Evolutionary conservation across 2,329 filamentous ascomycete species (phyloP).

Genomic region (Ramichloridium luteum): DNA sequence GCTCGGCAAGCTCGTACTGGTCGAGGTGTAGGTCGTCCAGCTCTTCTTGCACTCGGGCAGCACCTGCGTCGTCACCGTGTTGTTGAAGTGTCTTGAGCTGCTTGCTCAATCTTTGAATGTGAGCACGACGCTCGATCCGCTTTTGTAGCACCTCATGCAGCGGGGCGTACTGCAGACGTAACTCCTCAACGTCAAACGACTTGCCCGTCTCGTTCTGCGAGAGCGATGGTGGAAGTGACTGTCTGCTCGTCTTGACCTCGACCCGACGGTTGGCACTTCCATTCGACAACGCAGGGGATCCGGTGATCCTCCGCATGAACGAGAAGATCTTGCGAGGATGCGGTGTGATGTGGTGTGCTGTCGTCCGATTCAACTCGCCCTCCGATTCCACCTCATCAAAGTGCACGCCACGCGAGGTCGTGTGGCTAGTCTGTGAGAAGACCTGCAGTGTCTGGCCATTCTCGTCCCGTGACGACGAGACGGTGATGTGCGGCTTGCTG

Average conservation of each 20-base stretch:
- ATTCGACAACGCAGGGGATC: conserved; percentile 14
- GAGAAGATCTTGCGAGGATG: conserved; percentile 20
- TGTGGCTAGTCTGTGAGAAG: too few species aligned
- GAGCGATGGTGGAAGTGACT: conserved; percentile 21
- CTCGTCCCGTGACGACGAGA: conserved; percentile 9
- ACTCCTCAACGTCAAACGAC: conserved; percentile 14
- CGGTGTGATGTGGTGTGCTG: conserved; percentile 24
- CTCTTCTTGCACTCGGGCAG: conserved; percentile 6
- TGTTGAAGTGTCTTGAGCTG: conserved; percentile 5
- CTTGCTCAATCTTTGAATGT: conserved; percentile 6
- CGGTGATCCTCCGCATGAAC: conserved; percentile 22
- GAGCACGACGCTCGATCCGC: conserved; percentile 23
- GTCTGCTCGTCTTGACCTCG: conserved; percentile 18
- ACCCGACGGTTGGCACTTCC: conserved; percentile 11
- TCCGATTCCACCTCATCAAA: conserved; percentile 17
- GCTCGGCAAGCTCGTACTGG: conserved; percentile 27
- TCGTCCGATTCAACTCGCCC: conserved; percentile 10
- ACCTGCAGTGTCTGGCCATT: conserved; percentile 10
- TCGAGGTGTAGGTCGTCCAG: conserved; percentile 13
- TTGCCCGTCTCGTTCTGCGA: conserved; percentile 14
- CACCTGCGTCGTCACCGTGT: conserved; percentile 4
- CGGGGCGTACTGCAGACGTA: conserved; percentile 18
- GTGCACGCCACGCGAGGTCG: conserved; percentile 18
- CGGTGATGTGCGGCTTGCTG: conserved; percentile 4
- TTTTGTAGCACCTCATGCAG: conserved; percentile 22